A percentile compares a stretch with the other conserved stretches of the same genome.
These are phyloP conservation scores for Pseudocercospora pini-densiflorae DNA, from an alignment of 2,329 filamentous ascomycete species.

Conservation along the genomic window DNA sequence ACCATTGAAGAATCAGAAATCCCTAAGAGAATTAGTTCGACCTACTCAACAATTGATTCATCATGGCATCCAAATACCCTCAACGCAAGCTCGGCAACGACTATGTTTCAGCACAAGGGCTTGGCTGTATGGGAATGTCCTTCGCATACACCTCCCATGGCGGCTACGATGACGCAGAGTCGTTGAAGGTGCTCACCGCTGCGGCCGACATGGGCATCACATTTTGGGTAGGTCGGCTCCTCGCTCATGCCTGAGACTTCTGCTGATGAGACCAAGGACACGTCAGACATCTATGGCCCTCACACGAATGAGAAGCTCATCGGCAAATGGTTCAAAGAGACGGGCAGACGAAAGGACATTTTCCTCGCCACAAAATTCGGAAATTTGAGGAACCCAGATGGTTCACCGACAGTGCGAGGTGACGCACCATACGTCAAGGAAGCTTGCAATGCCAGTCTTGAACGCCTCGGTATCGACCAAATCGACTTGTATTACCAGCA, in stretches of 20 bases:
- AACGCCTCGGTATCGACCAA: constrained; percentile 43
- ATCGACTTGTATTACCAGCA: constrained; percentile 54
- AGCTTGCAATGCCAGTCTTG: constrained; percentile 43
- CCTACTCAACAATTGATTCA: neutral
- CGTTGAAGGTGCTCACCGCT: constrained; percentile 32
- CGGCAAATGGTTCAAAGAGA: constrained; percentile 47
- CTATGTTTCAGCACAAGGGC: constrained; percentile 37
- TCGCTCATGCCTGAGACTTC: neutral
- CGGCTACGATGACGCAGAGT: constrained; percentile 37
- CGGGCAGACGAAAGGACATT: constrained; percentile 46
- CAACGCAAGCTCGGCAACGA: constrained; percentile 48
- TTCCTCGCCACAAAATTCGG: constrained; percentile 50
- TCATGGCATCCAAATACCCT: constrained; percentile 40
- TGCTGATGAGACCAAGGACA: constrained; percentile 22
- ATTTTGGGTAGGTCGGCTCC: constrained; percentile 26
- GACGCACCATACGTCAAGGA: constrained; percentile 44
- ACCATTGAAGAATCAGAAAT: neutral
- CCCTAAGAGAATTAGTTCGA: neutral
- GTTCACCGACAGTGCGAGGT: constrained; percentile 36
- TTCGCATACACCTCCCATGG: constrained; percentile 40
- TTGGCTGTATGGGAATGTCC: constrained; percentile 44
- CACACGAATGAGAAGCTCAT: constrained; percentile 40
- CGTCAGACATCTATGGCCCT: constrained; percentile 38
- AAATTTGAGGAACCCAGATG: constrained; percentile 28
- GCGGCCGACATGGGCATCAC: constrained; percentile 36